Evolutionary conservation across 2,329 filamentous ascomycete species (phyloP).

Genomic region (Fusarium burgessii): DNA sequence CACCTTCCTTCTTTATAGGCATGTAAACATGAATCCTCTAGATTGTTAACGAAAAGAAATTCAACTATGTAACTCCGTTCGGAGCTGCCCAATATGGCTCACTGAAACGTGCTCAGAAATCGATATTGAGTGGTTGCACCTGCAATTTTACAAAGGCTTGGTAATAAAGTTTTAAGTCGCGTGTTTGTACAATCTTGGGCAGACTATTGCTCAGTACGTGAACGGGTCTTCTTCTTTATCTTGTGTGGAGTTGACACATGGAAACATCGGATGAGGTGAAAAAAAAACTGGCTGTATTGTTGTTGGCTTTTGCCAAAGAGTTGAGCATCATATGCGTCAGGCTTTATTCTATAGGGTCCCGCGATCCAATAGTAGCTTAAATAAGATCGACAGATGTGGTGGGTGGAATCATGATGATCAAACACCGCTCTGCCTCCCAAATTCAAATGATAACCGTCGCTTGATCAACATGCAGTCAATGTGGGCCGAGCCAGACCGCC

Average conservation of each 20-base stretch:
- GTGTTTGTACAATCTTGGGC: neutral
- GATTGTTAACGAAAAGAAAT: neutral
- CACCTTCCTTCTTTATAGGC: neutral
- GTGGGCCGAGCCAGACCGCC: slow-evolving; percentile 28
- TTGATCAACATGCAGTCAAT: slow-evolving; percentile 10
- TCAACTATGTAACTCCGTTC: neutral
- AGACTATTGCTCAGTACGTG: neutral
- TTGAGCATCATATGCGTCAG: neutral
- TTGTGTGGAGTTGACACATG: neutral
- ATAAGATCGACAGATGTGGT: neutral
- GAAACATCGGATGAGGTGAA: neutral
- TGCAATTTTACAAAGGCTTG: neutral
- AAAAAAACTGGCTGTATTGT: neutral
- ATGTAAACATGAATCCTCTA: neutral
- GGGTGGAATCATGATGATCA: neutral
- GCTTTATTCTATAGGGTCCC: neutral
- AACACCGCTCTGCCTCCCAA: neutral
- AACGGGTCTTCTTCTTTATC: neutral
- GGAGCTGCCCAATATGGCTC: neutral
- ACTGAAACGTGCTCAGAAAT: neutral
- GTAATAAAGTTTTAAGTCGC: neutral
- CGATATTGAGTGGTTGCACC: neutral
- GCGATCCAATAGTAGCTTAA: too few relatives aligned
- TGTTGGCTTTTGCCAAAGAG: neutral
- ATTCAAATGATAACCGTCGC: neutral